phyloP scores from a whole-genome alignment of 2,329 filamentous ascomycete species.

The Cytospora piceicola region DNA sequence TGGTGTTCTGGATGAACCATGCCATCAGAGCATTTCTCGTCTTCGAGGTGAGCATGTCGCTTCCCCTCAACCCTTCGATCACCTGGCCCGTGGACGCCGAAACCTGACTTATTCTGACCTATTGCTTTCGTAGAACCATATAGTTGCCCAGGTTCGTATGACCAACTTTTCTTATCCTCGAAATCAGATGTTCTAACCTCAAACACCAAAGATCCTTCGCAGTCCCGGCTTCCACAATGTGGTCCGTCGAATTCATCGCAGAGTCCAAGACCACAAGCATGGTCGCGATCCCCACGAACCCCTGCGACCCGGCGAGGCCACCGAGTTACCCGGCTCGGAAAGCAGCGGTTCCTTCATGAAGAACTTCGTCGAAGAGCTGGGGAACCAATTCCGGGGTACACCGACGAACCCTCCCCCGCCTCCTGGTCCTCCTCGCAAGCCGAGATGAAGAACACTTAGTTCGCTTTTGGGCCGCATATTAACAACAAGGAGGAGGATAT shows the following conservation, averaged over 20 bases:
- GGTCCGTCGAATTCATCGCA: conserved; percentile 56
- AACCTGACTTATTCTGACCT: conserved; percentile 6
- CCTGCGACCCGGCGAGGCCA: conserved; percentile 56
- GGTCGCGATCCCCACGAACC: conserved; percentile 57
- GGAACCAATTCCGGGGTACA: conserved; percentile 53
- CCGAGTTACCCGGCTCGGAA: conserved; percentile 35
- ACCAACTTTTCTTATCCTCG: fast-evolving
- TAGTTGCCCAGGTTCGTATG: conserved; percentile 32
- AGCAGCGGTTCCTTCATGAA: conserved; percentile 47
- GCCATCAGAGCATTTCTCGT: conserved; percentile 11
- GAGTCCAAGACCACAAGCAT: conserved; percentile 52
- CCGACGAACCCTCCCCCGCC: conserved; percentile 44
- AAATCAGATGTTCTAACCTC: neutral
- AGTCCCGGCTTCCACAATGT: conserved; percentile 56
- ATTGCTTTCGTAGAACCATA: conserved; percentile 28
- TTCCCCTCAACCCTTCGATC: neutral
- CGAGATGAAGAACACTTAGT: conserved; percentile 7
- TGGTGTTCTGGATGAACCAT: conserved; percentile 24
- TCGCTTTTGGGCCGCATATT: neutral
- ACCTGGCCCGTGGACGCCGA: neutral
- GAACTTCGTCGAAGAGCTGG: conserved; percentile 56
- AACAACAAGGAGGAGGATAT: neutral
- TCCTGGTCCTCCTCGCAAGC: conserved; percentile 19
- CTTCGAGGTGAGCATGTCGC: conserved; percentile 9
- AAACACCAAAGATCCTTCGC: conserved; percentile 48